A percentile compares a stretch with the other conserved stretches of the same genome.
Conservation (phyloP, 331 rosid genomes). For the Arachis monticola region DNA sequence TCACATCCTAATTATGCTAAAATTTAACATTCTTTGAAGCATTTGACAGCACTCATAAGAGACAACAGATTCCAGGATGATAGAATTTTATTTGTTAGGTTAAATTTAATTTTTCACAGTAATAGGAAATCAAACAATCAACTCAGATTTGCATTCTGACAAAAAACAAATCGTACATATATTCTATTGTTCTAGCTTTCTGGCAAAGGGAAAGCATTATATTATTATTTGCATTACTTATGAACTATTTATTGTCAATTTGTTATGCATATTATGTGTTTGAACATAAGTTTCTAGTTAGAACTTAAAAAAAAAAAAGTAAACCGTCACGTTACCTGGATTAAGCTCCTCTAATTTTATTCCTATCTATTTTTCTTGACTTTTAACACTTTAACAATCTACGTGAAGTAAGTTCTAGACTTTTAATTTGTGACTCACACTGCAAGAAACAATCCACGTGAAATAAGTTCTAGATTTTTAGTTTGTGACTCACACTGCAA, state of each 20-base stretch:
- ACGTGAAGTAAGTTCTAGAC: no score
- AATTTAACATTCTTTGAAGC: conserved; percentile 55
- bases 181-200: conserved; percentile 4
- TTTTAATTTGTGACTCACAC: no score
- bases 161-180: conserved; percentile 14
- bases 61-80: conserved; percentile 48
- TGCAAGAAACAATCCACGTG: no score
- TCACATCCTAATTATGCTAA: conserved; percentile 56
- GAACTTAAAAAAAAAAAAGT: not conserved
- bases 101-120: conserved; percentile 34
- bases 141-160: conserved; percentile 31
- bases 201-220: not conserved
- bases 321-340: no score
- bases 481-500: no score
- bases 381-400: no score
- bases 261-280: conserved; percentile 18
- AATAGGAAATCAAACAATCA: conserved; percentile 10
- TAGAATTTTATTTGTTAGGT: conserved; percentile 18
- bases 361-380: no score
- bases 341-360: no score
- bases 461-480: no score
- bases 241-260: not conserved
- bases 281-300: not conserved
- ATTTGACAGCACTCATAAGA: conserved; percentile 60
- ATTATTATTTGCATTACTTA: not conserved